Evolutionary conservation across 2,329 filamentous ascomycete genomes (phyloP), one percentile per base, ranked within the genome.

Genomic region (Cladorrhinum sp.): DNA sequence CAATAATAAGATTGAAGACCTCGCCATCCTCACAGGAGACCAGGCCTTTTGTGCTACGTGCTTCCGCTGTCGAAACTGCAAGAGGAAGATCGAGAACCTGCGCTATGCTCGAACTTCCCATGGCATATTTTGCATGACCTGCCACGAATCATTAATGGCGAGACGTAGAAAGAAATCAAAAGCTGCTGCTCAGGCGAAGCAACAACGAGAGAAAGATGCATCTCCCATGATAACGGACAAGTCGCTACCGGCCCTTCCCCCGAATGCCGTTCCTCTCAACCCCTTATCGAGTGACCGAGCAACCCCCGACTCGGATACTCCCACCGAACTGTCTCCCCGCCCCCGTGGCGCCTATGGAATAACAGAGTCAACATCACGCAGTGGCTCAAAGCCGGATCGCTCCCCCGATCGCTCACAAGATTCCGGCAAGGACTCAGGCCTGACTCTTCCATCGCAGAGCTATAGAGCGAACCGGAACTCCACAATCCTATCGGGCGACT

Each of bases 51-150:
- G 95, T 77, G 92, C 93, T 49, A 94, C 91, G 60, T 99, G 95
- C 78, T 99, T 99, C 79, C 86, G 93, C 70, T 99, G 95, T 78
- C 86, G 95, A 70, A 99, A 98, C 75, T 99, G 95, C 82, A 99
- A 98, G 80, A 87, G 91, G 73, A 97, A 97, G 80, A 99, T 99
- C 63, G 95, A 99, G 76, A 99, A 99, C 74, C 82, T 99, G 66
- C 88, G 94, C 74, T 99, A 98, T 85, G 95, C 95, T 58, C 87
- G 95, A 72, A 99, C 95, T 1, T 97, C 94, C 7, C 95, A 98
- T 76, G 95, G 95, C 63, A 99, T 99, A 69, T 98, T 99, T 73
- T 99, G 95, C 79, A 99, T 99, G 95, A 92, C 89, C 71, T 99
- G 95, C 74, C 95, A 99, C 73, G 95, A 99, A 76, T 95, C 92